A percentile compares a stretch with the other conserved stretches of the same genome.
These are phyloP conservation scores for Dalbergia oliveri DNA, from an alignment of 306 rosid species.

Conservation along the genomic window DNA sequence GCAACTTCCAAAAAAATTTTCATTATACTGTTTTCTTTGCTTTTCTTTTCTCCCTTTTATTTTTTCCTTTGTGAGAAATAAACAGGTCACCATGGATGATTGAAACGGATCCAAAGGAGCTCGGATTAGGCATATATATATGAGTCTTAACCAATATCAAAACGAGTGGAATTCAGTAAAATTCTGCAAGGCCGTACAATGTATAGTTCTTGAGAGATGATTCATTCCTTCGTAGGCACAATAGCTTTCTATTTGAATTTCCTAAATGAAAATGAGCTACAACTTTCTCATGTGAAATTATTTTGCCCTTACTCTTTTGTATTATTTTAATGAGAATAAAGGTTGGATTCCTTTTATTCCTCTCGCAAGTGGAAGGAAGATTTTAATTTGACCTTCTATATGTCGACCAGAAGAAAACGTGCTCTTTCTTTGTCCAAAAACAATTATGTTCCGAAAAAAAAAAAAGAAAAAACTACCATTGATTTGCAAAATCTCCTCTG, in stretches of 20 bases:
- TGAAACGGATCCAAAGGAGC: constrained; percentile 88
- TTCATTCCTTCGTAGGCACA: constrained; percentile 11
- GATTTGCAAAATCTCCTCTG: neutral
- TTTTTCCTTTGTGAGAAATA: constrained; percentile 14
- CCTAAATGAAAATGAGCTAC: constrained; percentile 13
- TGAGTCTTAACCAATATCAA: constrained; percentile 39
- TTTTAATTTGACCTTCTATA: too few species aligned
- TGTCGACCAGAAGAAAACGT: too few species aligned
- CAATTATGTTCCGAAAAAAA: neutral
- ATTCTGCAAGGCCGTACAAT: constrained; percentile 17
- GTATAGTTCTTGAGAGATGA: constrained; percentile 38
- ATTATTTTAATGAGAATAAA: too few species aligned
- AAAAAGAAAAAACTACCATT: neutral
- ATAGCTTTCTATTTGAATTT: constrained; percentile 17
- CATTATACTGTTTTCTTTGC: constrained; percentile 5
- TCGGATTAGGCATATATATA: constrained; percentile 88
- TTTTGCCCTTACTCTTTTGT: neutral
- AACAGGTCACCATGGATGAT: constrained; percentile 93
- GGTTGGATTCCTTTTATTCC: too few species aligned
- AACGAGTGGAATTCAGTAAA: constrained; percentile 26
- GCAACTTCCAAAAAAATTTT: constrained; percentile 22
- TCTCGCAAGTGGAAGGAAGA: too few species aligned
- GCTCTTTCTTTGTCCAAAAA: too few species aligned
- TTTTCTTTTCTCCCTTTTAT: neutral
- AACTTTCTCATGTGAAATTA: neutral